phyloP scores from a whole-genome alignment of 805 yeast genomes.

The Sungouiella blattae region DNA sequence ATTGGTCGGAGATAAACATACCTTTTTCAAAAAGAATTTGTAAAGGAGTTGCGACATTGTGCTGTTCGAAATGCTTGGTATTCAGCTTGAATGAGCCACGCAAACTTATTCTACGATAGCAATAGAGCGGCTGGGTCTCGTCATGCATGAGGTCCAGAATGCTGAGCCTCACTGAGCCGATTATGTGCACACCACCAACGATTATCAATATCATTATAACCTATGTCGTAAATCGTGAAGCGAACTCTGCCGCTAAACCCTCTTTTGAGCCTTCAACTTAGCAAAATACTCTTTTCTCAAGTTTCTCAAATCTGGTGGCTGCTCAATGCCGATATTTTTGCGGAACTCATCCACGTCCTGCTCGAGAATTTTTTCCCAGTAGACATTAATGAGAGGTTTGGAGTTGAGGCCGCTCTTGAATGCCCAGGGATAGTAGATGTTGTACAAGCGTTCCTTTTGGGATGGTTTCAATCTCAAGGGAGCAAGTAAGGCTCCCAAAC shows the following conservation, averaged over 20 bases:
- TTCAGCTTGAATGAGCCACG: too few species aligned
- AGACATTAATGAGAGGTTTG: conserved; percentile 78
- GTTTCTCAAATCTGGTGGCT: conserved; percentile 70
- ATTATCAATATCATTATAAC: too few species aligned
- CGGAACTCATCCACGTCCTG: conserved; percentile 72
- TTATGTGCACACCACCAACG: too few species aligned
- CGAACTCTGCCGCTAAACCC: too few species aligned
- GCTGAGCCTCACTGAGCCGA: too few species aligned
- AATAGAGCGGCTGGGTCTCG: too few species aligned
- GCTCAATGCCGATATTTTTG: conserved; percentile 63
- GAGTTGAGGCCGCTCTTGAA: conserved; percentile 65
- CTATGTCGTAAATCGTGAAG: too few species aligned
- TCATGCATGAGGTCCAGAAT: too few species aligned
- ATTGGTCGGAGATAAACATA: conserved; percentile 16
- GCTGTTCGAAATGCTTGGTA: too few species aligned
- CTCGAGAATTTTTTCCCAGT: conserved; percentile 84
- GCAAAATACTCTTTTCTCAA: conserved; percentile 47
- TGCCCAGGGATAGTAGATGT: conserved; percentile 87
- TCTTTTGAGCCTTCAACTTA: conserved; percentile 20
- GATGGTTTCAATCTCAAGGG: conserved; percentile 68
- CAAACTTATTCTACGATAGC: too few species aligned
- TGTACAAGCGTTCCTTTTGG: conserved; percentile 61
- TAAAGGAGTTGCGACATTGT: conserved; percentile 35
- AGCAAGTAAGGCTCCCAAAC: conserved; percentile 85
- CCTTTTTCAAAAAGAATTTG: conserved; percentile 35